A percentile compares a stretch with the other conserved stretches of the same genome.
These are phyloP conservation scores for Tricharina praecox DNA, from an alignment of 495 filamentous ascomycete species.

Conservation along the genomic window DNA sequence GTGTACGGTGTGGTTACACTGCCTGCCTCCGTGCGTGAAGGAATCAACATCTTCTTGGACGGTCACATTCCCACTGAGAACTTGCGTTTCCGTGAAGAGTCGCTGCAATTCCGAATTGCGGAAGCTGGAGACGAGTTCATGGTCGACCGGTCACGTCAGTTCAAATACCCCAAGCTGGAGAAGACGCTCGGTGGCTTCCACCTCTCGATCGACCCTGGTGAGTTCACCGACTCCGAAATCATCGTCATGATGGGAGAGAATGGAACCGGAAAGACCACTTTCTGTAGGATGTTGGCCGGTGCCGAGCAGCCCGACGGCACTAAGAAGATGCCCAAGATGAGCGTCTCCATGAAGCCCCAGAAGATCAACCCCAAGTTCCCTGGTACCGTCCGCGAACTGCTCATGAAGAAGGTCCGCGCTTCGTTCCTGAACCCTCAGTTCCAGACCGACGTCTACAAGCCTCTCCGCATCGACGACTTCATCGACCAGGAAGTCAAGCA, in stretches of 20 bases:
- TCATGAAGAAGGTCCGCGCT: conserved; percentile 94
- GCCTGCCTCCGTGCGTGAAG: conserved; percentile 88
- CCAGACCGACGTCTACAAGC: conserved; percentile 98
- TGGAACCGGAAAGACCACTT: conserved; percentile 89
- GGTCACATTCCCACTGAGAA: conserved; percentile 97
- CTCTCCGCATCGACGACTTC: conserved; percentile 92
- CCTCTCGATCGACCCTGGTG: conserved; percentile 59
- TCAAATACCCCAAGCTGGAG: conserved; percentile 75
- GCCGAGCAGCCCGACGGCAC: conserved; percentile 65
- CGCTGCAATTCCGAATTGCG: conserved; percentile 84
- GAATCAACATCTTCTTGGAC: conserved; percentile 99
- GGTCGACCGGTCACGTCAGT: conserved; percentile 65
- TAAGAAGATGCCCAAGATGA: conserved; percentile 70
- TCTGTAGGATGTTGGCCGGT: conserved; percentile 89
- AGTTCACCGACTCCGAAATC: conserved; percentile 95
- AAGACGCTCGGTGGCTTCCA: conserved; percentile 88
- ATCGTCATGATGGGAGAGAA: conserved; percentile 99
- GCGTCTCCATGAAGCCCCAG: conserved; percentile 98
- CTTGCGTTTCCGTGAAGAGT: conserved; percentile 92
- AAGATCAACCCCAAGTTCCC: conserved; percentile 97
- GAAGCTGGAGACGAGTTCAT: conserved; percentile 85
- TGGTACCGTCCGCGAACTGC: conserved; percentile 83
- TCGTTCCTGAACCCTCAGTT: conserved; percentile 93
- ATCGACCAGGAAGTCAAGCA: conserved; percentile 99
- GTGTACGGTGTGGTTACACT: conserved; percentile 98